Percentiles rank a stretch among this genome's conserved stretches.
phyloP scores from a whole-genome alignment of 768 basidiomycete genomes.

The Mycena metata region DNA sequence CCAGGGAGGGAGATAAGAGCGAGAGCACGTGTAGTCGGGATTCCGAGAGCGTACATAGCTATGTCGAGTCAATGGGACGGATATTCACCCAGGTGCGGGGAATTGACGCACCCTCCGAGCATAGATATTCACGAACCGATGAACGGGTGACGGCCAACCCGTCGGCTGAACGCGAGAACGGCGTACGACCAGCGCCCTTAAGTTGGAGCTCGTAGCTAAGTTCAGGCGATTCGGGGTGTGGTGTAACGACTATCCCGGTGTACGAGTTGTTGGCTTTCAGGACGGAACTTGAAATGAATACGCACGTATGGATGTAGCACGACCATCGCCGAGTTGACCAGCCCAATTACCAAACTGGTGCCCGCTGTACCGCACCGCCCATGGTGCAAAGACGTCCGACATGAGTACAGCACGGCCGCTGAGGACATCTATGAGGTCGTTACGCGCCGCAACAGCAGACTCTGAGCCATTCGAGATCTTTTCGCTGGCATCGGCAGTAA shows the following conservation, averaged over 20 bases:
- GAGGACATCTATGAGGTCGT: constrained; percentile 85
- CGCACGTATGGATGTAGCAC: constrained; percentile 86
- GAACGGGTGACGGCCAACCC: constrained; percentile 96
- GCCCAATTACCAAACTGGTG: constrained; percentile 94
- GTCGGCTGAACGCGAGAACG: constrained; percentile 93
- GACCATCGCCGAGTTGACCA: constrained; percentile 95
- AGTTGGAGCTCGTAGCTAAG: constrained; percentile 88
- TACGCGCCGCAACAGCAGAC: constrained; percentile 61
- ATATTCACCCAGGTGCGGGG: not conserved
- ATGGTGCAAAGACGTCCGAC: constrained; percentile 75
- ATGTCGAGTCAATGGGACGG: not conserved
- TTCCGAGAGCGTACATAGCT: constrained; percentile 78
- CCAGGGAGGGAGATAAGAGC: constrained; percentile 81
- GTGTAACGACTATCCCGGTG: constrained; percentile 73
- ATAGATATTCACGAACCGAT: constrained; percentile 93
- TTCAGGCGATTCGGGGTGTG: constrained; percentile 70
- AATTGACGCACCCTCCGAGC: constrained; percentile 80
- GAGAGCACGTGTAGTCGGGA: constrained; percentile 92
- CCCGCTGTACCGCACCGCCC: constrained; percentile 92
- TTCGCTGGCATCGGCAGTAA: constrained; percentile 47
- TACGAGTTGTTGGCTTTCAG: constrained; percentile 5
- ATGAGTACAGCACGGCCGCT: constrained; percentile 83
- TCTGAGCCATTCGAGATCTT: constrained; percentile 35
- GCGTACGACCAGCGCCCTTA: constrained; percentile 95
- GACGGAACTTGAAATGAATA: not conserved